A percentile compares a stretch with the other conserved stretches of the same genome.
phyloP scores from a whole-genome alignment of 78 protist genomes.

The Tieghemostelium lacteum region DNA sequence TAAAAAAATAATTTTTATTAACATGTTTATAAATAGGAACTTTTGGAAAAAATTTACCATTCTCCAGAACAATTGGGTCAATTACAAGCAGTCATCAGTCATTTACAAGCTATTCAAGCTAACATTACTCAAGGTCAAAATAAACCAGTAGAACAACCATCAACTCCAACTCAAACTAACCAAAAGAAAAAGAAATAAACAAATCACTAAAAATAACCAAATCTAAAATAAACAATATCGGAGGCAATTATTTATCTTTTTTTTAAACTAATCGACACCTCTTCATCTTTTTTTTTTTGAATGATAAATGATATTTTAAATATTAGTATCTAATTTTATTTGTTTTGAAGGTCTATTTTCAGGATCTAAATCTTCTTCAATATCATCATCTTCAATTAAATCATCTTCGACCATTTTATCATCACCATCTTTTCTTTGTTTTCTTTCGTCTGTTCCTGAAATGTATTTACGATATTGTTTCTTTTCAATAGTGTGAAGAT shows the following conservation, averaged over 20 bases:
- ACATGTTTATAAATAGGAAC: too few relatives aligned
- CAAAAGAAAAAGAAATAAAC: slow-evolving; percentile 8
- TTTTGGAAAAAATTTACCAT: slow-evolving; percentile 8
- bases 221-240: too few relatives aligned
- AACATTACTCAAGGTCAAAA: background rate
- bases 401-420: slow-evolving; percentile 1
- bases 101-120: slow-evolving; percentile 8
- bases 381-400: slow-evolving; percentile 36
- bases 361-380: background rate
- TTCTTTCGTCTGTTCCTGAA: background rate
- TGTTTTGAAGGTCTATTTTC: too few relatives aligned
- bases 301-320: too few relatives aligned
- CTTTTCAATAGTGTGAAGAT: slow-evolving; percentile 12
- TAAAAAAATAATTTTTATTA: too few relatives aligned
- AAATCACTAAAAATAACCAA: too few relatives aligned
- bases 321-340: too few relatives aligned
- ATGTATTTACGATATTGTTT: slow-evolving; percentile 23
- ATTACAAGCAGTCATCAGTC: slow-evolving; percentile 13
- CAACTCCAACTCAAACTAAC: background rate
- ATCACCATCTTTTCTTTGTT: background rate
- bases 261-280: too few relatives aligned
- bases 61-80: slow-evolving; percentile 13
- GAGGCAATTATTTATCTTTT: too few relatives aligned
- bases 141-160: background rate
- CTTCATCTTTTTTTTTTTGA: too few relatives aligned